Conservation (phyloP, 2,329 filamentous ascomycete genomes). For the Proliferodiscus dingleyae region DNA sequence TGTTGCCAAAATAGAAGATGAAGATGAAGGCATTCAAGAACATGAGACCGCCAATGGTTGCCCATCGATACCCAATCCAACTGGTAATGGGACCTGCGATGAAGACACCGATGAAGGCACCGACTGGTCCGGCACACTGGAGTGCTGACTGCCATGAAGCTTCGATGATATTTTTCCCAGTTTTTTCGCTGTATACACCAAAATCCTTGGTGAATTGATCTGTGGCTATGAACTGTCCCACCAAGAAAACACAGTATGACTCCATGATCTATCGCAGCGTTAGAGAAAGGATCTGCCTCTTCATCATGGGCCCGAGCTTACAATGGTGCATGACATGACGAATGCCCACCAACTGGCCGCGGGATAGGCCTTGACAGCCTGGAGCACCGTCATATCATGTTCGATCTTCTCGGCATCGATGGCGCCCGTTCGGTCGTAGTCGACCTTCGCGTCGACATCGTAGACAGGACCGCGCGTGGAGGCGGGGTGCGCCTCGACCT, state of each 20-base stretch:
- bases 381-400: slow-evolving; percentile 43
- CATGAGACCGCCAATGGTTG: slow-evolving; percentile 50
- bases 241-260: slow-evolving; percentile 58
- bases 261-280: slow-evolving; percentile 52
- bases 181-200: slow-evolving; percentile 36
- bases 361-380: slow-evolving; percentile 49
- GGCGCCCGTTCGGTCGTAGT: slow-evolving; percentile 27
- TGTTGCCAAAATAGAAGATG: slow-evolving; percentile 42
- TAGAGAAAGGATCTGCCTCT: background rate
- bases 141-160: slow-evolving; percentile 55
- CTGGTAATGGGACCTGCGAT: slow-evolving; percentile 57
- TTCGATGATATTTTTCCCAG: slow-evolving; percentile 37
- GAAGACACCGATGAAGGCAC: slow-evolving; percentile 56
- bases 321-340: slow-evolving; percentile 51
- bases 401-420: slow-evolving; percentile 50
- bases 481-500: too few species aligned
- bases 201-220: slow-evolving; percentile 41
- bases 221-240: slow-evolving; percentile 53
- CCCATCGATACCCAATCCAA: slow-evolving; percentile 54
- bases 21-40: slow-evolving; percentile 44
- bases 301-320: too few species aligned
- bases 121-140: slow-evolving; percentile 48
- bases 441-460: slow-evolving; percentile 13
- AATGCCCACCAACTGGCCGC: slow-evolving; percentile 51
- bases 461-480: too few species aligned